These are phyloP conservation scores for Populus hybrid DNA, from an alignment of 441 rosid genomes.

Conservation along the genomic window DNA sequence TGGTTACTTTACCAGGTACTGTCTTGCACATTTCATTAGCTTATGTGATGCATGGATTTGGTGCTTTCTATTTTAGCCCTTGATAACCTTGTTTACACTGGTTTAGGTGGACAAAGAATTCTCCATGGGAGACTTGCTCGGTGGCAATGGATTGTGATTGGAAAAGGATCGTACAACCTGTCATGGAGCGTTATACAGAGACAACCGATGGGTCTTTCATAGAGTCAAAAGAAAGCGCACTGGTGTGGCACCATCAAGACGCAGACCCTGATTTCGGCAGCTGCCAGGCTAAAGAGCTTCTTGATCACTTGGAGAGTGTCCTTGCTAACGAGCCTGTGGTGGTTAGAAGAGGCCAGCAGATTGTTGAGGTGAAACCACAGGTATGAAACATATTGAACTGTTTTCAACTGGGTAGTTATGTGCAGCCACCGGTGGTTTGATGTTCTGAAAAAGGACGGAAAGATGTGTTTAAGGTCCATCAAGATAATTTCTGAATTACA, in stretches of 20 bases:
- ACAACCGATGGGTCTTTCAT: slow-evolving; percentile 78
- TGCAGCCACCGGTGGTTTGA: background rate
- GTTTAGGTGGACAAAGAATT: slow-evolving; percentile 54
- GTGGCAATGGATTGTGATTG: slow-evolving; percentile 42
- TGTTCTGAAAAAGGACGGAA: background rate
- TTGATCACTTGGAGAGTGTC: slow-evolving; percentile 74
- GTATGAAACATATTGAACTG: slow-evolving; percentile 27
- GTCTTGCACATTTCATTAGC: background rate
- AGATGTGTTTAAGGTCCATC: background rate
- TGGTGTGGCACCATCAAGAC: slow-evolving; percentile 79
- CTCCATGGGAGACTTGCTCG: slow-evolving; percentile 52
- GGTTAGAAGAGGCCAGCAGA: slow-evolving; percentile 73
- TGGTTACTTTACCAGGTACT: slow-evolving; percentile 73
- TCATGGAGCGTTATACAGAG: slow-evolving; percentile 70
- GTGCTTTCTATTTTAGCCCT: background rate
- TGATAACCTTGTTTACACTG: background rate
- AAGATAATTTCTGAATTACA: background rate
- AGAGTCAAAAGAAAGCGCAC: slow-evolving; percentile 69
- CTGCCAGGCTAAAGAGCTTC: slow-evolving; percentile 78
- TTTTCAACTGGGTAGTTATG: background rate
- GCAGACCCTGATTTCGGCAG: slow-evolving; percentile 68
- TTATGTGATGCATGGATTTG: background rate
- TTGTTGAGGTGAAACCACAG: slow-evolving; percentile 89
- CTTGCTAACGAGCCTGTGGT: slow-evolving; percentile 81
- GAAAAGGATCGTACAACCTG: slow-evolving; percentile 67